Base-by-base conservation (phyloP, 495 filamentous ascomycete species). In the Saxophila tyrrhenica region DNA sequence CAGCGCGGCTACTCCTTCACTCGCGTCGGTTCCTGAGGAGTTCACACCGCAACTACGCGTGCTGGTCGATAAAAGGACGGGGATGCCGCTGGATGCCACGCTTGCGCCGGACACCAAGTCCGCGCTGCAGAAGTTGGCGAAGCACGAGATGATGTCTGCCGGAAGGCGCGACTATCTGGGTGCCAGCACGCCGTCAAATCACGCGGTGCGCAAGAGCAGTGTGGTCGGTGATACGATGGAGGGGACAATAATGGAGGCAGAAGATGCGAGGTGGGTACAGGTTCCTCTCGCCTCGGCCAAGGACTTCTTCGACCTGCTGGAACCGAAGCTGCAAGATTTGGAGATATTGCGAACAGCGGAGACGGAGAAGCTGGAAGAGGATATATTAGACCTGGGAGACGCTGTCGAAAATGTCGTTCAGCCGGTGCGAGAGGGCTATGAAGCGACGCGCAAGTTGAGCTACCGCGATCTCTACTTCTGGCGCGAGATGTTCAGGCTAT, bases 401-500 rank as follows among this genome's bases (percentile, higher is more conserved):
- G 70, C 75, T 16, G 67, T 89, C 19, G 65, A 76, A n/a, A 67
- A 67, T 22, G 72, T 84, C 2, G 75, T 83, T 2, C 71, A 74
- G 56, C 85, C 85, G 11, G 69, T 75, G 9, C 72, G 68, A 32
- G 72, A 72, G 13, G 59, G 59, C 17, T 58, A 25, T 23, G 59
- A 62, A 43, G 54, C 59, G 16, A 51, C 2, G 25, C 54, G 59
- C 1, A 17, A 35, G 16, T n/a, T 62, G 17, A 58, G 46, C 47
- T 58, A 62, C 32, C 50, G 59, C n/a, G 83, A 89, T 60, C 64
- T 88, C 22, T 78, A 80, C 50, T 72, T 73, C 24, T 89, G 85
- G 85, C 79, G 85, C 41, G 75, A 80, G 54, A 80, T 89, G 42
- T 86, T 89, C 58, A 76, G 81, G 41, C 63, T 85, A 1, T 89